Base-by-base conservation (phyloP, 2,329 filamentous ascomycete genomes). In the Rugonectria rugulosa region DNA sequence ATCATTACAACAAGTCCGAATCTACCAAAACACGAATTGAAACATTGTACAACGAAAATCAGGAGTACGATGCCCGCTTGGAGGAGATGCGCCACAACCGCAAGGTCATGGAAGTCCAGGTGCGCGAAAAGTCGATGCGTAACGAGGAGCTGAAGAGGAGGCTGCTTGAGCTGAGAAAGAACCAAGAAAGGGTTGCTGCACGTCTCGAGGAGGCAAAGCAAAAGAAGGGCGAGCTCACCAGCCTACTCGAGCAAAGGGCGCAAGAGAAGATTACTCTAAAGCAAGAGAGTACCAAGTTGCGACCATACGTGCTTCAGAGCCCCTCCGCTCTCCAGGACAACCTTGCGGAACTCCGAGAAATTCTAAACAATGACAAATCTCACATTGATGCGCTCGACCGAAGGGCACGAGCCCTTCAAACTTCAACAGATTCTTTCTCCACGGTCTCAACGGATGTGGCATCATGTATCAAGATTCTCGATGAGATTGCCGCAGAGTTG, bases 1-100 rank as follows among this genome's bases (percentile, higher is more conserved):
- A 96, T 72, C 90, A 98, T 75, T 95, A 95, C 78, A 95, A 97
- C 79, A 93, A 91, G 68, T 86, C 90, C 11, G 92, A 97, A 75
- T 86, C 85, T 56, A 93, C 90, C 2, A 97, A 97, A 76, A 81
- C 88, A 47, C 87, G 90, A 59, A 97, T 98, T 68, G 94, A 98
- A 75, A 84, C 88, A 17, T 80, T 98, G 9, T 93, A 93, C 70
- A 80, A 82, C 11, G 89, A 94, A 63, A 99, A 98, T 70, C 89
- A 96, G 70, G 89, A 93, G 43, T 91, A 95, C 77, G 90, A 96
- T 68, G 83, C 82, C 37, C 87, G 89, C 14, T 77, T 98, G 10
- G 86, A 89, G 49, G 90, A 95, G 52, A 90, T 98, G 84, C 86
- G 87, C 69, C 86, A 85, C 59, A 92, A 91, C 69, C 86, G 92